Conservation (phyloP, 2,329 filamentous ascomycete genomes). For the Aureobasidium lini region DNA sequence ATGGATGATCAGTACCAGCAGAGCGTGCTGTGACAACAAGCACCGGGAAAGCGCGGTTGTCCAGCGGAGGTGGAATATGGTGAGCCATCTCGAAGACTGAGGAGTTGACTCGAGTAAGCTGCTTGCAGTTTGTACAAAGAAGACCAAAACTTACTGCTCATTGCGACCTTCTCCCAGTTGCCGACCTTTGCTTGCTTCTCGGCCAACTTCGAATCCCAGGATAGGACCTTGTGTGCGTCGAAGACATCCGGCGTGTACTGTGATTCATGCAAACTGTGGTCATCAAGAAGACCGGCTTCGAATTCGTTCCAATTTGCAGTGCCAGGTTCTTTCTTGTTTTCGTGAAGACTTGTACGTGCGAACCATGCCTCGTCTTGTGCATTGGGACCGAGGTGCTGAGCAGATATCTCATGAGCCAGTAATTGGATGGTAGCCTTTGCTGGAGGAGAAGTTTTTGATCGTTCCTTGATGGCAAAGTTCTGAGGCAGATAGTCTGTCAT, state of each 20-base stretch:
- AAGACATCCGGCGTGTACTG: constrained; percentile 53
- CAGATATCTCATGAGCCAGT: constrained; percentile 44
- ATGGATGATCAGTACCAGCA: constrained; percentile 12
- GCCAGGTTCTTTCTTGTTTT: constrained; percentile 41
- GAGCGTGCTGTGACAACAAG: constrained; percentile 49
- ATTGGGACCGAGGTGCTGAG: constrained; percentile 34
- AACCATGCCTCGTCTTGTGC: constrained; percentile 51
- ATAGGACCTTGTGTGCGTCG: constrained; percentile 37
- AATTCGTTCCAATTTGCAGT: constrained; percentile 61
- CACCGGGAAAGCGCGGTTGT: constrained; percentile 59
- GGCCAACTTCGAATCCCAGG: constrained; percentile 33
- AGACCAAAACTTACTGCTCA: constrained; percentile 27
- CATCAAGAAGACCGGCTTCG: constrained; percentile 48
- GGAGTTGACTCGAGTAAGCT: constrained; percentile 14
- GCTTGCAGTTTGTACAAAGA: not conserved
- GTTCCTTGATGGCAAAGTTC: constrained; percentile 47
- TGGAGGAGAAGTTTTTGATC: constrained; percentile 41
- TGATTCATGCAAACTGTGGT: constrained; percentile 50
- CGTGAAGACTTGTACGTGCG: constrained; percentile 55
- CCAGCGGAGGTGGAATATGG: constrained; percentile 51
- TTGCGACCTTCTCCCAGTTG: constrained; percentile 29
- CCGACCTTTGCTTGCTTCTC: constrained; percentile 20
- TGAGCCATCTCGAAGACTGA: constrained; percentile 59
- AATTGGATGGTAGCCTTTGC: constrained; percentile 48
- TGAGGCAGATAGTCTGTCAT: constrained; percentile 47